Evolutionary conservation across 495 filamentous ascomycete genomes (phyloP), one percentile per base, ranked within the genome.

Genomic region (Penicillium subrubescens): DNA sequence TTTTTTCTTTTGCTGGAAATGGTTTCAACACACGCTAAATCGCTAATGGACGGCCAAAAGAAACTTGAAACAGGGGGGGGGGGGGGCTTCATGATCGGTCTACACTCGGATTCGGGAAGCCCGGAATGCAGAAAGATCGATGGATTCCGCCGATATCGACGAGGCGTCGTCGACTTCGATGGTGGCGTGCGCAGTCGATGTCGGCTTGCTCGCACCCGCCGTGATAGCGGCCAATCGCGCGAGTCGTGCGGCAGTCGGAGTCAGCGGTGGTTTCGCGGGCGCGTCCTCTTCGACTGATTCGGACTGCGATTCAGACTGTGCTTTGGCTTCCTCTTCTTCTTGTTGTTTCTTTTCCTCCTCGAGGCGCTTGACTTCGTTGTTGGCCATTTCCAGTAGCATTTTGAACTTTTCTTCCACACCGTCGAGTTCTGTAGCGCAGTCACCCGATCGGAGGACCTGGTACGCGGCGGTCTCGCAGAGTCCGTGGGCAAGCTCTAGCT

Each of bases 401-500:
- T 75, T 75, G 61, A 85, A 81, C n/a, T 79, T 78, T 57, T 79
- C 77, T 70, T 89, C 86, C 48, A 93, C 90, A 31, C 86, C 87
- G 14, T 83, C 78, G 17, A 96, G 83, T 76, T 96, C 91, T 23
- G 84, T 82, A 19, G 78, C 81, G 75, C 93, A 97, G 63, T 94
- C 88, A 23, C 93, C 93, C 58, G 91, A 87, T 23, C 93, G 86
- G 14, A 97, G 82, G 61, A 96, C 92, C 71, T 95, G 91, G 73
- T 94, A 93, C 2, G 93, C 93, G 15, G 87, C 93, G 57, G 87
- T 86, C 76, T 96, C 93, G 74, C 91, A 96, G 69, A 92, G 84
- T 52, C 82, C 84, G 71, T 96, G 91, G 14, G 90, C 90, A 57
- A 85, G 84, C 69, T 97, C 92, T 55, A 97, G 80, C 1, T 87